Evolutionary conservation across 2,329 filamentous ascomycete genomes (phyloP).

Genomic region (Podosphaera xanthii): DNA sequence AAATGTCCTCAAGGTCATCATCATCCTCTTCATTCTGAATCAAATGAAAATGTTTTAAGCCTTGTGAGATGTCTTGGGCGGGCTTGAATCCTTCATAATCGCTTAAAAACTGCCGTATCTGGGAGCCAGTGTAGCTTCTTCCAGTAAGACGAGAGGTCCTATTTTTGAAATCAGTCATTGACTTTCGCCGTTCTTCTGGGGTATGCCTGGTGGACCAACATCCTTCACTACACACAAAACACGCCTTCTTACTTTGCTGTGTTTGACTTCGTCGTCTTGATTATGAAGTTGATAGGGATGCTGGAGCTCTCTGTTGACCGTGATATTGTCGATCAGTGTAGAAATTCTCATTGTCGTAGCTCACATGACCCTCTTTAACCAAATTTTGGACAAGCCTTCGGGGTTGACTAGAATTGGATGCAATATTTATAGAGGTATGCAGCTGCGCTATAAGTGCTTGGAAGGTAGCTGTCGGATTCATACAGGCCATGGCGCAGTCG

Average conservation of each 20-base stretch:
- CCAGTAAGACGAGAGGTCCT: neutral
- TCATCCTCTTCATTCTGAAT: neutral
- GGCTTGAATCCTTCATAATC: neutral
- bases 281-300: neutral
- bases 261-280: neutral
- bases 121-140: neutral
- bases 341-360: neutral
- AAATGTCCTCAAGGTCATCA: neutral
- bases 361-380: too few species aligned
- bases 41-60: neutral
- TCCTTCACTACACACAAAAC: neutral
- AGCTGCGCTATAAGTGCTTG: neutral
- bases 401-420: neutral
- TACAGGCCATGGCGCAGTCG: neutral
- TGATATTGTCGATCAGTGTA: neutral
- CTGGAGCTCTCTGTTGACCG: neutral
- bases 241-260: neutral
- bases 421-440: neutral
- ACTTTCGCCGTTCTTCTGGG: neutral
- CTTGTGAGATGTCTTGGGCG: neutral
- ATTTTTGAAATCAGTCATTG: neutral
- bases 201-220: neutral
- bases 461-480: neutral
- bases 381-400: neutral
- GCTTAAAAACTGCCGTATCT: neutral